These are phyloP conservation scores for Penicillium malachiteum DNA, from an alignment of 495 filamentous ascomycete species.

Conservation along the genomic window DNA sequence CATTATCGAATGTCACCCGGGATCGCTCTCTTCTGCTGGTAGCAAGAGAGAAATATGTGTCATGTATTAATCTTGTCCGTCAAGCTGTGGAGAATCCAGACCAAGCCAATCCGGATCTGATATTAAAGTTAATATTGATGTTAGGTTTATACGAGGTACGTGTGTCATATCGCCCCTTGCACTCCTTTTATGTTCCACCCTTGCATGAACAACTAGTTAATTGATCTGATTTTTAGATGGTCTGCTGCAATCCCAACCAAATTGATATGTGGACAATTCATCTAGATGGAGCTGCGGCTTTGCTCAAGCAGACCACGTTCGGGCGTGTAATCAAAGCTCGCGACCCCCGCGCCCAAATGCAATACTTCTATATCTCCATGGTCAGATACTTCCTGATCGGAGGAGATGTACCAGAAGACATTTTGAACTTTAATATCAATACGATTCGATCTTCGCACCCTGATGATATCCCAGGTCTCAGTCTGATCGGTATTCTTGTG, in stretches of 20 bases:
- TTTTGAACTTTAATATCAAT: slow-evolving; percentile 16
- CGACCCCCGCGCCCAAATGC: slow-evolving; percentile 14
- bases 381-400: slow-evolving; percentile 21
- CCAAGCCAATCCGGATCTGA: slow-evolving; percentile 10
- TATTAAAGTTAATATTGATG: slow-evolving; percentile 20
- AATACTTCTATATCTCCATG: slow-evolving; percentile 21
- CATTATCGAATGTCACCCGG: slow-evolving; percentile 23
- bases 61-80: slow-evolving; percentile 15
- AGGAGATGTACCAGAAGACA: slow-evolving; percentile 4
- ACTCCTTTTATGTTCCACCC: not conserved
- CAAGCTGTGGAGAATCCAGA: slow-evolving; percentile 17
- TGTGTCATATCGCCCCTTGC: not conserved
- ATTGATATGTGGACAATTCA: slow-evolving; percentile 24
- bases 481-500: slow-evolving; percentile 22
- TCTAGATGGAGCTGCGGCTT: slow-evolving; percentile 20
- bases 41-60: slow-evolving; percentile 24
- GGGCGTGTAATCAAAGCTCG: not conserved
- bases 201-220: not conserved
- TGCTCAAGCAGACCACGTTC: slow-evolving; percentile 15
- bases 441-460: not conserved
- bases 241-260: slow-evolving; percentile 14
- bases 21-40: slow-evolving; percentile 15
- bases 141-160: slow-evolving; percentile 26
- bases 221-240: slow-evolving; percentile 17
- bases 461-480: slow-evolving; percentile 9